phyloP scores from a whole-genome alignment of 768 basidiomycete species.

The Leccinum ochraceum region DNA sequence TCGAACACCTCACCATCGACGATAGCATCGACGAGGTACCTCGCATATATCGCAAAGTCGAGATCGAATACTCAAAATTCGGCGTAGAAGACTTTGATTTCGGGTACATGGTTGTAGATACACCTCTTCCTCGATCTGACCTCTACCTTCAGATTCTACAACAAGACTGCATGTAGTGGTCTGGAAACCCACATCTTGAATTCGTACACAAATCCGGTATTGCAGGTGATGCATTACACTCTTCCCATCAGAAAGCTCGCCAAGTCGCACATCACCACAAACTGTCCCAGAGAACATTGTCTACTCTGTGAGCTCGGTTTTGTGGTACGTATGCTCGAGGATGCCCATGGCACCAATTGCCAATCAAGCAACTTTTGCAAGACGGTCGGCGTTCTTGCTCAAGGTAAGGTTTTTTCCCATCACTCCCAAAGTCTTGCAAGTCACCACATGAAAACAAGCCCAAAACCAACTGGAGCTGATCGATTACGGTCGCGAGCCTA shows the following conservation, averaged over 20 bases:
- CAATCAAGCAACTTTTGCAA: constrained; percentile 98
- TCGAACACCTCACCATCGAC: constrained; percentile 54
- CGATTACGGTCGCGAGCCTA: constrained; percentile 79
- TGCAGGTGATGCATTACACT: constrained; percentile 90
- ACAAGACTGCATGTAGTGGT: constrained; percentile 86
- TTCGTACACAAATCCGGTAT: constrained; percentile 90
- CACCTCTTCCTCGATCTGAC: background rate
- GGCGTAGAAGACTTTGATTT: constrained; percentile 99
- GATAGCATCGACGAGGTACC: constrained; percentile 65
- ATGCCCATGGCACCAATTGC: constrained; percentile 91
- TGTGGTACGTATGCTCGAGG: constrained; percentile 92
- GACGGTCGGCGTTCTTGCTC: constrained; percentile 85
- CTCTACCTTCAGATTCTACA: constrained; percentile 71
- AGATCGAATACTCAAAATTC: constrained; percentile 98
- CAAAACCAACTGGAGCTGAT: constrained; percentile 84
- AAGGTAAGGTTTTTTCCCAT: constrained; percentile 51
- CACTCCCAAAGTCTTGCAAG: background rate
- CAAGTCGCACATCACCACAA: constrained; percentile 88
- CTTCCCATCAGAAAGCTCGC: constrained; percentile 77
- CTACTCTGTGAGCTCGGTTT: constrained; percentile 95
- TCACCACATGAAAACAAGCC: constrained; percentile 36
- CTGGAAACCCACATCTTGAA: constrained; percentile 96
- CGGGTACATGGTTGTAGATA: constrained; percentile 51
- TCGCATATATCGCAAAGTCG: constrained; percentile 83
- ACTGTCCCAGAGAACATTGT: constrained; percentile 90